Evolutionary conservation across 768 basidiomycete genomes (phyloP).

Genomic region (Fomitopsis serialis): DNA sequence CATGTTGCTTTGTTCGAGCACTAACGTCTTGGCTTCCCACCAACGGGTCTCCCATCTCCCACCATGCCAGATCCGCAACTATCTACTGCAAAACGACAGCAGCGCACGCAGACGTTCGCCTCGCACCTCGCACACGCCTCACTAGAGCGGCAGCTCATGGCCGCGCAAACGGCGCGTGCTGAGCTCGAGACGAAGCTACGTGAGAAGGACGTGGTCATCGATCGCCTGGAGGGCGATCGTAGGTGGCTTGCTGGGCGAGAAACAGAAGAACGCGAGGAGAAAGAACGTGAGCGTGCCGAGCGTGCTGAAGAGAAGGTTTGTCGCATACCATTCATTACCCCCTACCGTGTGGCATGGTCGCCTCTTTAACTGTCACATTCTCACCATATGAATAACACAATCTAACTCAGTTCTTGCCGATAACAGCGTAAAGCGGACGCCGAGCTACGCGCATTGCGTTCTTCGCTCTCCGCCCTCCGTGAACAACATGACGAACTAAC

Average conservation of each 20-base stretch:
- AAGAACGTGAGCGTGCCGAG: slow-evolving; percentile 48
- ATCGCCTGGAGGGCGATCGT: slow-evolving; percentile 65
- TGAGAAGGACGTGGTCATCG: slow-evolving; percentile 58
- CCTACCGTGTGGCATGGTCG: too few relatives aligned
- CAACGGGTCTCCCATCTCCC: neutral
- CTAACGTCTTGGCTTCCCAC: neutral
- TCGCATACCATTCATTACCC: neutral
- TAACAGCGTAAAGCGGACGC: slow-evolving; percentile 42
- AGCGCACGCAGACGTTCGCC: slow-evolving; percentile 57
- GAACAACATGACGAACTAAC: slow-evolving; percentile 59
- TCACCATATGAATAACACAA: too few relatives aligned
- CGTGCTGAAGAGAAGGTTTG: slow-evolving; percentile 58
- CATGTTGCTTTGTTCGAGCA: neutral
- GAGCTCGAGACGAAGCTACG: slow-evolving; percentile 66
- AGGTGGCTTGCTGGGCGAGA: slow-evolving; percentile 67
- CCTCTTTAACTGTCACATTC: too few relatives aligned
- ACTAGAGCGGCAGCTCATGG: slow-evolving; percentile 62
- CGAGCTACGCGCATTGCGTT: slow-evolving; percentile 49
- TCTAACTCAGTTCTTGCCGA: neutral
- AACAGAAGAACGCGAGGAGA: slow-evolving; percentile 61
- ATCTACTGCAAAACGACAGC: slow-evolving; percentile 62
- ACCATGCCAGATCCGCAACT: slow-evolving; percentile 52
- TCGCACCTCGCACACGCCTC: slow-evolving; percentile 56
- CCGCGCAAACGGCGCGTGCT: slow-evolving; percentile 53
- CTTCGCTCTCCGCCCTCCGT: slow-evolving; percentile 40